Percentiles rank a stretch among this genome's conserved stretches.
Conservation (phyloP, 2,329 filamentous ascomycete species). For the Sclerotinia borealis region DNA sequence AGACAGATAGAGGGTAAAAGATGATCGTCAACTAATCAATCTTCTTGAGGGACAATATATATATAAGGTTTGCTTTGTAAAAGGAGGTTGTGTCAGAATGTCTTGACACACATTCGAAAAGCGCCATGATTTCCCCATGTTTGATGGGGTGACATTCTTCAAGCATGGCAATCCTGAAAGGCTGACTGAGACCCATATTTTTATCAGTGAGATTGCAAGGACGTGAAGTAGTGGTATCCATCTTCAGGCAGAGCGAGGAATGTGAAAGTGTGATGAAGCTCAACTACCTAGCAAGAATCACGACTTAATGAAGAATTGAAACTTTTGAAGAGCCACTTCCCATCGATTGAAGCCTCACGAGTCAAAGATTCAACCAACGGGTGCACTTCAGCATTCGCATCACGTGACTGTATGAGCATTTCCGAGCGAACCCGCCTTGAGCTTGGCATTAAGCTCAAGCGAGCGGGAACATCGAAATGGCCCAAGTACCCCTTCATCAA, state of each 20-base stretch:
- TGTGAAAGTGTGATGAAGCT: too few relatives aligned
- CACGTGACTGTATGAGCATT: not conserved
- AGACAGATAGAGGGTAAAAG: not conserved
- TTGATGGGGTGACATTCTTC: too few relatives aligned
- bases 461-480: not conserved
- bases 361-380: too few relatives aligned
- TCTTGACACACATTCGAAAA: not conserved
- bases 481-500: constrained; percentile 2
- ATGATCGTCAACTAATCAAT: not conserved
- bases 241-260: too few relatives aligned
- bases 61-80: not conserved
- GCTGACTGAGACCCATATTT: not conserved
- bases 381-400: too few relatives aligned
- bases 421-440: not conserved
- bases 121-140: not conserved
- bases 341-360: too few relatives aligned
- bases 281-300: too few relatives aligned
- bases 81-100: not conserved
- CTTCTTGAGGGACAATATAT: not conserved
- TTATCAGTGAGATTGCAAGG: not conserved
- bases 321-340: too few relatives aligned
- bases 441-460: not conserved
- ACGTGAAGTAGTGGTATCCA: too few relatives aligned
- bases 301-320: too few relatives aligned
- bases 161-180: not conserved